Conservation (phyloP, 2,329 filamentous ascomycete species). For the Elsinoe perseae region DNA sequence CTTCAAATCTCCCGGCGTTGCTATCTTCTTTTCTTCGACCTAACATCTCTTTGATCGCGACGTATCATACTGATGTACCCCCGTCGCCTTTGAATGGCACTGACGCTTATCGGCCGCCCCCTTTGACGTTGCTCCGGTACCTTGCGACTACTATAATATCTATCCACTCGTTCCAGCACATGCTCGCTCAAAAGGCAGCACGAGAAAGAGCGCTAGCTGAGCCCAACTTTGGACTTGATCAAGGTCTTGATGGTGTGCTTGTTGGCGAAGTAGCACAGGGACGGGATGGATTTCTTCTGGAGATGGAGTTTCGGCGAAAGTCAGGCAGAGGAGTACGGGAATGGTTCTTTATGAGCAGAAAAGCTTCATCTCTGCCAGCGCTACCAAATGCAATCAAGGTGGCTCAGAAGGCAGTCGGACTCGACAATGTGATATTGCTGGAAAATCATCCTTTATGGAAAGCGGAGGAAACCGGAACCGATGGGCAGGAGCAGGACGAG, state of each 20-base stretch:
- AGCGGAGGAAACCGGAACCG: conserved; percentile 32
- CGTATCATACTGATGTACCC: conserved; percentile 78
- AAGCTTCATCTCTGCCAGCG: not conserved
- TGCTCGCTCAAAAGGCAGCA: conserved; percentile 66
- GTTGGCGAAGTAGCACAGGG: conserved; percentile 55
- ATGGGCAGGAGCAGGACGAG: conserved; percentile 40
- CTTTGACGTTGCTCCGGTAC: conserved; percentile 67
- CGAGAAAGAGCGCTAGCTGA: conserved; percentile 64
- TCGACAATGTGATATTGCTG: conserved; percentile 50
- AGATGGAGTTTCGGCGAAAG: conserved; percentile 78
- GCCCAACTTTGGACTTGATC: conserved; percentile 70
- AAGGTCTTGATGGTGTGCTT: conserved; percentile 70
- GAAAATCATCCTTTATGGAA: conserved; percentile 69
- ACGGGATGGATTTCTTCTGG: conserved; percentile 57
- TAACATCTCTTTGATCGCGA: conserved; percentile 61
- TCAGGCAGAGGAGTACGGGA: conserved; percentile 73
- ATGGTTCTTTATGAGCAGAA: conserved; percentile 49
- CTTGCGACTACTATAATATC: conserved; percentile 82
- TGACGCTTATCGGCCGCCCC: conserved; percentile 54
- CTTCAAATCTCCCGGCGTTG: conserved; percentile 56
- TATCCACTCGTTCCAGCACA: conserved; percentile 64
- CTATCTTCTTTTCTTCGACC: conserved; percentile 63
- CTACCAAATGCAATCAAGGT: not conserved
- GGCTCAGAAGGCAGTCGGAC: conserved; percentile 17
- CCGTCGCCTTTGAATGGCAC: conserved; percentile 32